Percentiles rank a stretch among this genome's conserved stretches.
Evolutionary conservation across 192 early-diverging fungal genomes (phyloP).

Genomic region (Rhizophagus prolifer): DNA sequence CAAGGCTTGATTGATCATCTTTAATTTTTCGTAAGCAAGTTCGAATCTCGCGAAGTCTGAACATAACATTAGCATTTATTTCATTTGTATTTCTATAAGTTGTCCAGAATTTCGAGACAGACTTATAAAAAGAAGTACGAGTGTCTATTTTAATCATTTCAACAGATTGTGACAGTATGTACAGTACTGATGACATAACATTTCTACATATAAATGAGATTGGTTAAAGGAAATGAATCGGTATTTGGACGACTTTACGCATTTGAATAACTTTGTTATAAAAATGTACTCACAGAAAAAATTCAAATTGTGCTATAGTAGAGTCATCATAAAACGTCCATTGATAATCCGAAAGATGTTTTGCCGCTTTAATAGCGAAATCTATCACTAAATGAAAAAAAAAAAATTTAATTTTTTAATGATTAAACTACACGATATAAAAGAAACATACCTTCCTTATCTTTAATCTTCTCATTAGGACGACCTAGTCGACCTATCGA

Average conservation of each 20-base stretch:
- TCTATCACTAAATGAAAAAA: neutral
- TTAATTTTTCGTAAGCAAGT: constrained; percentile 6
- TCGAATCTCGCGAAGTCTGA: constrained; percentile 2
- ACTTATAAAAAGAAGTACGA: neutral
- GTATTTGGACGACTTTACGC: too few relatives aligned
- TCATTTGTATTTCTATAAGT: neutral
- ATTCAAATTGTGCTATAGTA: neutral
- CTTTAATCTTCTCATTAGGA: neutral
- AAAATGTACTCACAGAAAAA: neutral
- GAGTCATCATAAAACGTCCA: neutral
- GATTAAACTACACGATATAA: too few relatives aligned
- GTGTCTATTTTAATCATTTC: neutral
- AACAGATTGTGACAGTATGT: neutral
- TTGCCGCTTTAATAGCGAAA: neutral
- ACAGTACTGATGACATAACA: neutral
- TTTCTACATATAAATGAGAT: neutral
- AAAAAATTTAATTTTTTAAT: too few relatives aligned
- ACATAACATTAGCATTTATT: neutral
- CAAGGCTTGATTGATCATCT: neutral
- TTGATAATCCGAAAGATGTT: neutral
- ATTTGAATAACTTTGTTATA: too few relatives aligned
- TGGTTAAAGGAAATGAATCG: too few relatives aligned
- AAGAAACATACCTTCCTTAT: neutral
- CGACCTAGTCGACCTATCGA: too few relatives aligned
- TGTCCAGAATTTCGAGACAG: neutral